phyloP scores from a whole-genome alignment of 169 alveolate species.

The Perkinsus olseni region DNA sequence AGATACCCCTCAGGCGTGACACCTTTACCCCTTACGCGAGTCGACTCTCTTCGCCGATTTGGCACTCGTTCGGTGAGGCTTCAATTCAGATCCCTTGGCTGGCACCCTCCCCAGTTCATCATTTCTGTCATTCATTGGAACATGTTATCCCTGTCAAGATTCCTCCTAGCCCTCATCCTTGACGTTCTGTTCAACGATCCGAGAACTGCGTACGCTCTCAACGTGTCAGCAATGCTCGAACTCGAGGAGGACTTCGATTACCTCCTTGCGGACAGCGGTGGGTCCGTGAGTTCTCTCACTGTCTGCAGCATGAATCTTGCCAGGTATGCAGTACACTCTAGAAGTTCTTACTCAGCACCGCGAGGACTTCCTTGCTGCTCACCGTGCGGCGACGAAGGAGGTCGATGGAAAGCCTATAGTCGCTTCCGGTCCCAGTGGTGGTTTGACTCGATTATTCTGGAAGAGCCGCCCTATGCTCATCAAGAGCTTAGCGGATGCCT shows the following conservation, averaged over 20 bases:
- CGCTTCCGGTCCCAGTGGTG: not conserved
- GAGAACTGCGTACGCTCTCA: not conserved
- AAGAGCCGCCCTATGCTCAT: not conserved
- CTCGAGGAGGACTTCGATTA: not conserved
- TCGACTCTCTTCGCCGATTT: too few species aligned
- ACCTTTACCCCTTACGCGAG: too few species aligned
- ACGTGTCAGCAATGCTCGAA: not conserved
- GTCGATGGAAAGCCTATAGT: not conserved
- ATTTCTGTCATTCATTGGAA: not conserved
- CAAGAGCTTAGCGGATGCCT: not conserved
- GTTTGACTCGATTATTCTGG: not conserved
- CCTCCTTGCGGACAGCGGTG: not conserved
- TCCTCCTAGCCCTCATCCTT: not conserved
- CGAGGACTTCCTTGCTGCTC: not conserved
- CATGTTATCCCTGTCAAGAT: not conserved
- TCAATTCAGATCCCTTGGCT: not conserved
- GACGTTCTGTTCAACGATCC: not conserved
- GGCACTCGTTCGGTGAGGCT: too few species aligned
- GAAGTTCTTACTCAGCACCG: not conserved
- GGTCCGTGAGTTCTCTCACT: not conserved
- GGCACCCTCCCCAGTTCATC: not conserved
- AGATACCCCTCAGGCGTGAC: not conserved
- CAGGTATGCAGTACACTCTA: not conserved
- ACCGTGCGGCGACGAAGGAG: not conserved
- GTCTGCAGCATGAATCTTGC: too few species aligned